Evolutionary conservation across 805 yeast genomes (phyloP).

Genomic region (Scheffersomyces spartinae): DNA sequence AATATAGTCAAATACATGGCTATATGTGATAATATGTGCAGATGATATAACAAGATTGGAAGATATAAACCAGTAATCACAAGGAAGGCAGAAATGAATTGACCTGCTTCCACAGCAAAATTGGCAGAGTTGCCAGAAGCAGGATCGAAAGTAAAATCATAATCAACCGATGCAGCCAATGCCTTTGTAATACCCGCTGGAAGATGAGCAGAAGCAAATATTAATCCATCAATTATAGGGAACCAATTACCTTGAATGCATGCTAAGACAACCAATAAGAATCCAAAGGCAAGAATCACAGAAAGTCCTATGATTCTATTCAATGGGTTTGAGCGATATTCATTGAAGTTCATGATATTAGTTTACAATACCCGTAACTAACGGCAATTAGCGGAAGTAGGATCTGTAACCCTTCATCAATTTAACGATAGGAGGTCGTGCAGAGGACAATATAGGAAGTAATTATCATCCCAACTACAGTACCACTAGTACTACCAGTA

Average conservation of each 20-base stretch:
- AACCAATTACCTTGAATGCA: slow-evolving; percentile 86
- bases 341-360: slow-evolving; percentile 16
- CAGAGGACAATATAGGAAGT: too few relatives aligned
- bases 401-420: too few relatives aligned
- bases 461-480: too few relatives aligned
- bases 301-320: slow-evolving; percentile 70
- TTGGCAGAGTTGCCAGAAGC: slow-evolving; percentile 16
- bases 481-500: too few relatives aligned
- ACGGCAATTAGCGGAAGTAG: too few relatives aligned
- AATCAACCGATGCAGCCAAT: slow-evolving; percentile 21
- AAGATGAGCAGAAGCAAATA: slow-evolving; percentile 29
- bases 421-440: too few relatives aligned
- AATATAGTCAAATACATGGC: slow-evolving; percentile 68
- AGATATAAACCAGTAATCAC: slow-evolving; percentile 62
- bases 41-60: slow-evolving; percentile 71
- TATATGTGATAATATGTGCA: slow-evolving; percentile 51
- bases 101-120: slow-evolving; percentile 61
- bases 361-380: too few relatives aligned
- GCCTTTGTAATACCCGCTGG: slow-evolving; percentile 25
- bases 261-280: slow-evolving; percentile 75
- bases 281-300: slow-evolving; percentile 77
- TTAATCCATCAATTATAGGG: slow-evolving; percentile 57
- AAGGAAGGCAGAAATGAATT: slow-evolving; percentile 67
- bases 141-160: slow-evolving; percentile 33
- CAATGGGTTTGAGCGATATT: slow-evolving; percentile 39